phyloP scores from a whole-genome alignment of 2,329 filamentous ascomycete species.

The Zymoseptoria brevis region DNA sequence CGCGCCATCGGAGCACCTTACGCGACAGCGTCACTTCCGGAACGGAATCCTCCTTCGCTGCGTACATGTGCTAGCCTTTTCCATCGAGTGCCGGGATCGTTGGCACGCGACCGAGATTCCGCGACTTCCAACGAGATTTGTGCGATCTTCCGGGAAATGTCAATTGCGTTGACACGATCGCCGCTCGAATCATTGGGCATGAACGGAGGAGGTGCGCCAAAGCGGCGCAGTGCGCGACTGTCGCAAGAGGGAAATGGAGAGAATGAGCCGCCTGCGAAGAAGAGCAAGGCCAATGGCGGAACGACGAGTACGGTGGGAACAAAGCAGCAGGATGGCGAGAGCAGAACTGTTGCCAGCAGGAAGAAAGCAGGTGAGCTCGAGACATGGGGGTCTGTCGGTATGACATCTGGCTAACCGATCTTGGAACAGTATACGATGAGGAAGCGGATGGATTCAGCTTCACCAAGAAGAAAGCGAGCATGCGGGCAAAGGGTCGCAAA shows the following conservation, averaged over 20 bases:
- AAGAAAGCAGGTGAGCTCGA: slow-evolving; percentile 25
- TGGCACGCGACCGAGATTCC: not conserved
- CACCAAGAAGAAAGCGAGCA: slow-evolving; percentile 30
- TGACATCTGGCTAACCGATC: slow-evolving; percentile 4
- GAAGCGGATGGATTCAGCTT: slow-evolving; percentile 44
- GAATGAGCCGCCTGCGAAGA: slow-evolving; percentile 38
- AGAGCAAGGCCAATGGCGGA: slow-evolving; percentile 31
- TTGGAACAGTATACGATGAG: slow-evolving; percentile 31
- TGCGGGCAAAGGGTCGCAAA: slow-evolving; percentile 2
- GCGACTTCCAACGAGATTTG: not conserved
- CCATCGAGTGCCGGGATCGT: not conserved
- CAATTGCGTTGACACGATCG: slow-evolving; percentile 30
- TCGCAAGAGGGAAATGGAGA: slow-evolving; percentile 36
- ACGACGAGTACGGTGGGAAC: slow-evolving; percentile 31
- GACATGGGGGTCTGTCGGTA: not conserved
- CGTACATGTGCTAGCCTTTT: not conserved
- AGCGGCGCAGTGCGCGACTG: slow-evolving; percentile 40
- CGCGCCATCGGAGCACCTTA: not conserved
- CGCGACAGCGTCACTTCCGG: not conserved
- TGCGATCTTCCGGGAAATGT: slow-evolving; percentile 23
- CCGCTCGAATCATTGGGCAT: slow-evolving; percentile 42
- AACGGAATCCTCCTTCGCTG: not conserved
- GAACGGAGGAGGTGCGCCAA: slow-evolving; percentile 39
- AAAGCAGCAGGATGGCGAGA: slow-evolving; percentile 24
- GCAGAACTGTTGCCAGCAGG: slow-evolving; percentile 30